Conservation (phyloP, 805 yeast genomes). For the Cyberlindnera xishuangbannaensis region DNA sequence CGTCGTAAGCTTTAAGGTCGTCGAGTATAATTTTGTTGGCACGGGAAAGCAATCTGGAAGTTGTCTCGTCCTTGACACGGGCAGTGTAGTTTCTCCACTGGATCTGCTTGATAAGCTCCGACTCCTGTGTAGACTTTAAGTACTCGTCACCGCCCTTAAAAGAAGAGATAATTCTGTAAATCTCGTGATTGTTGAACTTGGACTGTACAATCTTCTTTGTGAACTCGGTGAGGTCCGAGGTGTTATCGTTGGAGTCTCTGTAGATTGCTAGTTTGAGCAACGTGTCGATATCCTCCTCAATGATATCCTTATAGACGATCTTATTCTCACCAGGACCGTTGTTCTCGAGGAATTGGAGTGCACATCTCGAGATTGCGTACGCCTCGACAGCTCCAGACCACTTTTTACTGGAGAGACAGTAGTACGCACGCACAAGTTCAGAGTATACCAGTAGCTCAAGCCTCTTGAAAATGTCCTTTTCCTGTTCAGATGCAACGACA, state of each 20-base stretch:
- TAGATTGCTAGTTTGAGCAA: constrained; percentile 49
- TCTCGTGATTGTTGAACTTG: constrained; percentile 26
- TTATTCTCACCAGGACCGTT: constrained; percentile 23
- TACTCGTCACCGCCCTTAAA: constrained; percentile 23
- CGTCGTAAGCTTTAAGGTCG: constrained; percentile 45
- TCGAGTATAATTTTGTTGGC: constrained; percentile 30
- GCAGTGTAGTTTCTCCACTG: constrained; percentile 63
- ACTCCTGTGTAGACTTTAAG: constrained; percentile 19
- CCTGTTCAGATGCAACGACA: constrained; percentile 32
- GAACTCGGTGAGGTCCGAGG: constrained; percentile 42
- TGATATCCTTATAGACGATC: constrained; percentile 45
- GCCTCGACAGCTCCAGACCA: constrained; percentile 50
- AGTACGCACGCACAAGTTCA: constrained; percentile 49
- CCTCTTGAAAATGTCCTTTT: constrained; percentile 27
- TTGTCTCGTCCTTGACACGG: constrained; percentile 58
- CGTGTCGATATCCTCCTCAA: constrained; percentile 60
- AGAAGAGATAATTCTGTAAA: constrained; percentile 34
- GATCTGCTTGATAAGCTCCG: constrained; percentile 39
- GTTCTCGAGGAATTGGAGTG: constrained; percentile 47
- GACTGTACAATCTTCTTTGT: constrained; percentile 38
- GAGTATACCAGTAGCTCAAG: constrained; percentile 35
- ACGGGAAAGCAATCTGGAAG: constrained; percentile 53
- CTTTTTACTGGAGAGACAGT: constrained; percentile 44
- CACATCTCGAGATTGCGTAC: constrained; percentile 56
- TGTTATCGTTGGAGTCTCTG: constrained; percentile 31